Base-by-base conservation (phyloP, 768 basidiomycete genomes). In the Boletus sensibilis region DNA sequence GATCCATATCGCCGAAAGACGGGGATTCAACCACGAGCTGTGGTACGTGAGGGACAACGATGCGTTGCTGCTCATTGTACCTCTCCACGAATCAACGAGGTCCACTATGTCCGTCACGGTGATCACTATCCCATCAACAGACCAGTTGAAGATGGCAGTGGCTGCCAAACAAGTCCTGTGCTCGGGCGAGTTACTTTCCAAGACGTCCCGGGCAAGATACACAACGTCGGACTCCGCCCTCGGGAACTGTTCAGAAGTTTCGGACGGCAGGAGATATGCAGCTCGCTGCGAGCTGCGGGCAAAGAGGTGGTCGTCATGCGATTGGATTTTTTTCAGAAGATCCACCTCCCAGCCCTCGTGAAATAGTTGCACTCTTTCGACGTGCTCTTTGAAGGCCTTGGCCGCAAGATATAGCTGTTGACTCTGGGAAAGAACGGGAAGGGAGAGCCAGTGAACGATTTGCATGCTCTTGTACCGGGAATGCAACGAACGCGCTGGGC, bases 391-490 rank as follows among this genome's bases (percentile, higher is more conserved):
- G 40, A 78, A 73, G 6, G 61, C 63, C 20, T 61, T 57, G 10
- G 65, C 61, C 3, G 56, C 48, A 11, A 55, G 13, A 33, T 59
- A 60, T 34, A 76, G 66, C 2, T 50, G 63, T 38, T 64, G 51
- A 47, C 67, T 64, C 47, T 77, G 78, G 2, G 73, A 64, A 35
- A 58, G 43, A 2, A 62, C 6, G 7, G 59, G 48, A 51, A 64
- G 50, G n/a, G 43, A 29, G 6, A 25, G 27, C 79, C 78, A 68
- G 3, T 61, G 25, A 0, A 78, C 71, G 2, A 60, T 63, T 56
- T 81, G 74, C 75, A 79, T 79, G 1, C 74, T 76, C 56, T 75
- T 74, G 50, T 50, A 35, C 3, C 76, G 61, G 5, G 27, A 16
- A 5, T 52, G 34, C 13, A 27, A 20, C 1, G 23, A 25, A 3